Conservation (phyloP, 2,329 filamentous ascomycete genomes). For the Graphilbum fragrans region DNA sequence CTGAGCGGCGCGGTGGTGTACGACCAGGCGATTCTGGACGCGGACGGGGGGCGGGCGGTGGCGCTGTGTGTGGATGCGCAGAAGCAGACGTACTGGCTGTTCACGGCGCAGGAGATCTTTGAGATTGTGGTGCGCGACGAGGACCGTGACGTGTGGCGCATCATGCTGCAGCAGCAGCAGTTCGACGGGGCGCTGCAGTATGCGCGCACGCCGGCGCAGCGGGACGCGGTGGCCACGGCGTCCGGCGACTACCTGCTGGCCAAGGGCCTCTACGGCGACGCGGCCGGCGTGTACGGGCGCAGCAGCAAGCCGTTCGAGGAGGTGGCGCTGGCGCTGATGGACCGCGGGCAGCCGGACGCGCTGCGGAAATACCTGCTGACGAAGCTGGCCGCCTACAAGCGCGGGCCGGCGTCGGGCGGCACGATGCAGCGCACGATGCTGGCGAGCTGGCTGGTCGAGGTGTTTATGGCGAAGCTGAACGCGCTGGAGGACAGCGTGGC, state of each 20-base stretch:
- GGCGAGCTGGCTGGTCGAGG: conserved; percentile 85
- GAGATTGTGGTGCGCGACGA: conserved; percentile 88
- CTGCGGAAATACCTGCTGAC: conserved; percentile 79
- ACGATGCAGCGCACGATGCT: conserved; percentile 94
- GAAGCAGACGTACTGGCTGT: conserved; percentile 96
- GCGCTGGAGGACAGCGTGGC: conserved; percentile 88
- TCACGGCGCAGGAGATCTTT: conserved; percentile 82
- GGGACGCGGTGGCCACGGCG: conserved; percentile 81
- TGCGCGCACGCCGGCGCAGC: conserved; percentile 68
- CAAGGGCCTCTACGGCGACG: conserved; percentile 73
- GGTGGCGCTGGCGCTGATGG: conserved; percentile 81
- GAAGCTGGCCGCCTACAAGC: conserved; percentile 67
- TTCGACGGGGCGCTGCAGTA: conserved; percentile 83
- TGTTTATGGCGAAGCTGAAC: conserved; percentile 97
- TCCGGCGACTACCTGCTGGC: conserved; percentile 80
- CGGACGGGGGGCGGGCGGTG: conserved; percentile 61
- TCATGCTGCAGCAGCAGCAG: conserved; percentile 75
- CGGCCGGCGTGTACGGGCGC: conserved; percentile 80
- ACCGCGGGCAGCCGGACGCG: conserved; percentile 81
- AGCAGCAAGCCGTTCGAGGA: conserved; percentile 97
- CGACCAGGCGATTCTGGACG: conserved; percentile 72
- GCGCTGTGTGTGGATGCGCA: conserved; percentile 80
- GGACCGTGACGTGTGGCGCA: conserved; percentile 86
- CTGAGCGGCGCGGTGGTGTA: conserved; percentile 78
- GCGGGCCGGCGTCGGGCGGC: conserved; percentile 43